Evolutionary conservation across 2,329 filamentous ascomycete genomes (phyloP).

Genomic region (Penicillium sp.): DNA sequence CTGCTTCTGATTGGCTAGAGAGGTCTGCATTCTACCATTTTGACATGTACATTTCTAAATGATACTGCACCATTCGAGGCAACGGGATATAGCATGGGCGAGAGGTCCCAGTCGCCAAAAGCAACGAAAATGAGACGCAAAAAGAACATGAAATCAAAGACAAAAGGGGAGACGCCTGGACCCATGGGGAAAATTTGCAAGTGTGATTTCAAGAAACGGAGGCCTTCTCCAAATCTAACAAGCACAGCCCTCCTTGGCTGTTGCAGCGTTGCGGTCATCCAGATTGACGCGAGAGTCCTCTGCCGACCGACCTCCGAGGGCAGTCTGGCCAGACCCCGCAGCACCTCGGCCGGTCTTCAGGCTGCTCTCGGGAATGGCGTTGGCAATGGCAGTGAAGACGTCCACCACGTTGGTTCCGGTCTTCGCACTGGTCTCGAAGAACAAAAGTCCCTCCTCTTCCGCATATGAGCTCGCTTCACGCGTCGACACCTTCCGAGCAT

Average conservation of each 20-base stretch:
- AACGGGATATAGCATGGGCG: no score
- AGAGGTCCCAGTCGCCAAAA: background rate
- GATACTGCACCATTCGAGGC: no score
- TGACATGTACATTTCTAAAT: conserved; percentile 4
- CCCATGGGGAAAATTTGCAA: conserved; percentile 19
- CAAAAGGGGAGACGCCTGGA: conserved; percentile 18
- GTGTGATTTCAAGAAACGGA: conserved; percentile 3
- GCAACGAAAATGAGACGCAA: background rate
- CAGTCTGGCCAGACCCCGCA: conserved; percentile 55
- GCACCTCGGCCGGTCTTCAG: conserved; percentile 82
- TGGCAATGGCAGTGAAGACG: conserved; percentile 97
- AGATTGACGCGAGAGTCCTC: conserved; percentile 73
- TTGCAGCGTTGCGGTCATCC: conserved; percentile 66
- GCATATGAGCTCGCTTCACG: conserved; percentile 90
- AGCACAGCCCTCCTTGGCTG: conserved; percentile 87
- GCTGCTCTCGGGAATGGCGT: conserved; percentile 94
- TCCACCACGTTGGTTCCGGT: conserved; percentile 90
- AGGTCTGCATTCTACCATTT: background rate
- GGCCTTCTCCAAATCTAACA: conserved; percentile 60
- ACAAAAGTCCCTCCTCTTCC: conserved; percentile 87
- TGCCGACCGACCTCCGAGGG: conserved; percentile 52
- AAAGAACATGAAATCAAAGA: conserved; percentile 4
- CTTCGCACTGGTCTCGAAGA: conserved; percentile 98
- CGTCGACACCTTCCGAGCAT: conserved; percentile 84
- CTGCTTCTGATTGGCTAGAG: conserved; percentile 18